A percentile compares a stretch with the other conserved stretches of the same genome.
Evolutionary conservation across 2,329 filamentous ascomycete genomes (phyloP).

Genomic region (Colletotrichum eleusines): DNA sequence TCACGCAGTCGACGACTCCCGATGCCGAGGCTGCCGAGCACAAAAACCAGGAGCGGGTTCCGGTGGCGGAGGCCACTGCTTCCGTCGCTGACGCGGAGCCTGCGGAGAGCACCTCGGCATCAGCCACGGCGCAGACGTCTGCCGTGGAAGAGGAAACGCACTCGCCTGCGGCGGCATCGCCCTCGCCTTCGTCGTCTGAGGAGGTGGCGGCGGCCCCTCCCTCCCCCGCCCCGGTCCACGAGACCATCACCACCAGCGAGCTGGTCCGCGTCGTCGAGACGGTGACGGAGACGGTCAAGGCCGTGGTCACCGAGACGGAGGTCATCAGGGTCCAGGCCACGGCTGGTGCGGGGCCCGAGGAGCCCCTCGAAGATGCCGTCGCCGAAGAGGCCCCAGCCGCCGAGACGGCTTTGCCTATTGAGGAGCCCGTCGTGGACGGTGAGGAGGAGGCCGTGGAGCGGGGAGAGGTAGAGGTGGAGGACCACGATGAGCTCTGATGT

Average conservation of each 20-base stretch:
- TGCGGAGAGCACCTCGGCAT: neutral
- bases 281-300: slow-evolving; percentile 46
- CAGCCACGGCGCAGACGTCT: neutral
- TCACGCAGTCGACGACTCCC: slow-evolving; percentile 10
- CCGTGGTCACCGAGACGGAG: slow-evolving; percentile 47
- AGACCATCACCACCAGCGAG: slow-evolving; percentile 48
- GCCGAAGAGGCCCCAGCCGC: neutral
- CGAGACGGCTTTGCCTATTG: neutral
- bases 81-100: neutral
- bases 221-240: slow-evolving; percentile 34
- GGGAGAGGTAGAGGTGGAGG: neutral
- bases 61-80: neutral
- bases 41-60: neutral
- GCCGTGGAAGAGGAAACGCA: neutral
- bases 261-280: slow-evolving; percentile 52
- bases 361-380: neutral
- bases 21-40: neutral
- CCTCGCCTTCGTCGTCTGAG: neutral
- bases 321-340: slow-evolving; percentile 30
- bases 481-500: slow-evolving; percentile 22
- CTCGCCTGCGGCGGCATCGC: neutral
- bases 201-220: slow-evolving; percentile 2
- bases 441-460: too few species aligned
- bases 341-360: neutral
- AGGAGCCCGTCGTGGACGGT: neutral